These are phyloP conservation scores for Platismatia glauca DNA, from an alignment of 495 filamentous ascomycete genomes.

Conservation along the genomic window DNA sequence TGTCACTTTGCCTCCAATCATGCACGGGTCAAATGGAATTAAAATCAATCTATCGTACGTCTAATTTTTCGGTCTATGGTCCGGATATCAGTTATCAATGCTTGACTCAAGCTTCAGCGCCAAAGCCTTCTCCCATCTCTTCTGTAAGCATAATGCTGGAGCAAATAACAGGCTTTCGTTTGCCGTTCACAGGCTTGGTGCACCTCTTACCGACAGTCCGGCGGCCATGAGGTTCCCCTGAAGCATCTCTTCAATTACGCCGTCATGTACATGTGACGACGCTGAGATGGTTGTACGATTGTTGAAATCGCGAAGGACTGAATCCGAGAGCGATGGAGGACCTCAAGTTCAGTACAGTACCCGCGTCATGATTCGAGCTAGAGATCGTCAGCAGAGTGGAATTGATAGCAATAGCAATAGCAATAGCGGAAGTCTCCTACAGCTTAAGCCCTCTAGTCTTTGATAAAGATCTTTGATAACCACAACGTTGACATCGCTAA, in stretches of 20 bases:
- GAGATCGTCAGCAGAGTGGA: slow-evolving; percentile 8
- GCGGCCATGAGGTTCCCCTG: not conserved
- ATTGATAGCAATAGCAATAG: not conserved
- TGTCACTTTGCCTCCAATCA: not conserved
- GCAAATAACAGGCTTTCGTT: not conserved
- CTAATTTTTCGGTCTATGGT: not conserved
- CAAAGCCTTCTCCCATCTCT: not conserved
- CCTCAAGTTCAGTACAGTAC: slow-evolving; percentile 61
- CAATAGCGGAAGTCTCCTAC: slow-evolving; percentile 42
- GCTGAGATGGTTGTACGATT: not conserved
- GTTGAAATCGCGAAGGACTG: not conserved
- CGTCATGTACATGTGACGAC: not conserved
- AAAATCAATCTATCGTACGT: not conserved
- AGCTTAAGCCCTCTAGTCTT: slow-evolving; percentile 68
- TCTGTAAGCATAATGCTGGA: not conserved
- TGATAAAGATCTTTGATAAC: slow-evolving; percentile 83
- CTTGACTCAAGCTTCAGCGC: too few species aligned
- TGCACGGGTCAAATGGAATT: too few species aligned
- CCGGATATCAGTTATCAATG: not conserved
- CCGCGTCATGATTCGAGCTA: slow-evolving; percentile 78
- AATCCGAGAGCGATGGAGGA: not conserved
- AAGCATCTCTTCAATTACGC: not conserved
- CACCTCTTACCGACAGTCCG: not conserved
- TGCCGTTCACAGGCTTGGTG: too few species aligned
- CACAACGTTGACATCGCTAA: slow-evolving; percentile 68